Base-by-base conservation (phyloP, 257 asterid species). In the Capsicum baccatum region DNA sequence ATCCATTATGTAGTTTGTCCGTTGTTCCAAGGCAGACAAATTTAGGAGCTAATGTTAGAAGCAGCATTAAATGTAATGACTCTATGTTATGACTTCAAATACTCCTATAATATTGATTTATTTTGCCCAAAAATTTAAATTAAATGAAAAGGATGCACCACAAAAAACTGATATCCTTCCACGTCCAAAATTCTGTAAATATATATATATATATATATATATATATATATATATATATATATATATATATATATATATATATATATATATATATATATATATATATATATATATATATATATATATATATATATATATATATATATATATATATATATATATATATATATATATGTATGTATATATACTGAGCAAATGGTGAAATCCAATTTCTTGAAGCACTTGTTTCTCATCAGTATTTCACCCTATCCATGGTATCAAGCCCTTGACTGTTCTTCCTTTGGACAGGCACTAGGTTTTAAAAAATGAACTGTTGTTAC, bases 351-450 rank as follows among this genome's bases (percentile, higher is more conserved):
- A 71, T 26, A 26, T 15, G 44, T 70, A 73, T 15, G 44, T 70
- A 73, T 26, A 26, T 15, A 71, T 70, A 73, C n/a, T 48, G 60
- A 74, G 81, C 42, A 13, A 48, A 13, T 26, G 42, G 21, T 7
- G 14, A 21, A 50, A 52, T 19, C 21, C 47, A 48, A 50, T 48
- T 50, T 52, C 81, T 21, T 50, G 15, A 33, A 33, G 50, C 26
- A 52, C 82, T 78, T 78, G 26, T 26, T 26, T 54, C 10, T 74
- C 81, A 50, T 74, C 81, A 74, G 13, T 21, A 52, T 54, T 54
- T 54, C 47, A 78, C 14, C 78, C 50, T 8, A 73, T 19, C 57
- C 80, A 74, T 74, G 3, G 44, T 4, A 21, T 37, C 14, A 52
- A 52, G 64, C 26, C 19, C 15, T 78, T 26, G 15, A 2, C 42